phyloP scores from a whole-genome alignment of 1,139 yeast species.

The Saccharomycopsis phalli region DNA sequence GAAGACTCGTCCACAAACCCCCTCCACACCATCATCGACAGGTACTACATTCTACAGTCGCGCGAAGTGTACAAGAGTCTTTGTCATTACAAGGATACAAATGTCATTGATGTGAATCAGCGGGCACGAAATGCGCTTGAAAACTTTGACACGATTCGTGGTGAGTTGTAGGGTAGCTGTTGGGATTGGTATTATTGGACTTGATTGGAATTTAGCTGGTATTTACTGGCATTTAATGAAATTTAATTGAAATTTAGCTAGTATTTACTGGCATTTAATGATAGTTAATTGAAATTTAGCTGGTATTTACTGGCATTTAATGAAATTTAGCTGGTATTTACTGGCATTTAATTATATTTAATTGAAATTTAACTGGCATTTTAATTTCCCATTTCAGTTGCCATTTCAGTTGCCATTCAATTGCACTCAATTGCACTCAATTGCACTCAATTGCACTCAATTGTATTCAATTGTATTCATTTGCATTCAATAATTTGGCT shows the following conservation, averaged over 20 bases:
- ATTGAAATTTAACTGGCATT: not conserved
- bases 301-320: not conserved
- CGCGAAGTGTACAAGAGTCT: constrained; percentile 1
- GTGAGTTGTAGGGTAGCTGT: too few species aligned
- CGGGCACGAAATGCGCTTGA: constrained; percentile 4
- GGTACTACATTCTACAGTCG: constrained; percentile 3
- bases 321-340: not conserved
- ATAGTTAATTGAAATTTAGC: not conserved
- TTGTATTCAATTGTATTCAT: too few species aligned
- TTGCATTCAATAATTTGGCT: too few species aligned
- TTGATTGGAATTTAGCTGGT: too few species aligned
- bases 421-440: not conserved
- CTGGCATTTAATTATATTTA: too few species aligned
- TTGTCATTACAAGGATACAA: constrained; percentile 2
- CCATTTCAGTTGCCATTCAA: too few species aligned
- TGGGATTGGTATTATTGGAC: too few species aligned
- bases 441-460: too few species aligned
- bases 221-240: not conserved
- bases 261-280: not conserved
- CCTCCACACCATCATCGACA: constrained; percentile 4
- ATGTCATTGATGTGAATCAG: constrained; percentile 5
- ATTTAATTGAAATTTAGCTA: too few species aligned
- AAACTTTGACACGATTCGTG: constrained; percentile 5
- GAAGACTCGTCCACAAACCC: not conserved
- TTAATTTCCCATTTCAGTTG: too few species aligned